Evolutionary conservation across 2,329 filamentous ascomycete genomes (phyloP), one percentile per base, ranked within the genome.

Genomic region (Penicillium sp.): DNA sequence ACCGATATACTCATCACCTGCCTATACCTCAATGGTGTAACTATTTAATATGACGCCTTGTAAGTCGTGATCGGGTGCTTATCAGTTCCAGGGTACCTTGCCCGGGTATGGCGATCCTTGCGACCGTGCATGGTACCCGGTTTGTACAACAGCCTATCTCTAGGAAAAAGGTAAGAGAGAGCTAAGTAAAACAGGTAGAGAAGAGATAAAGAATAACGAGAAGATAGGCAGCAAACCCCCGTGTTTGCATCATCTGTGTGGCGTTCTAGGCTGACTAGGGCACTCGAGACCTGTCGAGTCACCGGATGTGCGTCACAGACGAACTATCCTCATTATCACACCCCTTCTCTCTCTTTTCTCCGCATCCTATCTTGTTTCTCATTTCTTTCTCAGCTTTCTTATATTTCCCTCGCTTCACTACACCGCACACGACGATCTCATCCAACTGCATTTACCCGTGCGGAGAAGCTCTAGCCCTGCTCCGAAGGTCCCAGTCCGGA

Each of bases 261-360:
- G 49, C 49, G 49, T 44, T 51, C 39, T 51, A 51, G 49, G 49
- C 49, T 44, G 29, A 51, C 38, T 33, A 31, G 38, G 27, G 25
- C 49, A 55, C 52, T 49, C 52, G 60, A 60, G 62, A 63, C 60
- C 55, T 60, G 57, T 70, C 71, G 71, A 76, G 74, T 76, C 74
- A 76, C 71, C 71, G 68, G 71, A 68, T 69, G 67, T 76, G 74
- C 74, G 74, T 76, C 74, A 76, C 74, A 71, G 67, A 69, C 64
- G 59, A 51, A 51, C 60, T 58, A 57, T 60, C 58, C 59, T 60
- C 52, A 57, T 59, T 48, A 58, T 59, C 46, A 51, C 50, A 60
- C 59, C 58, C 61, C 58, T 56, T 58, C 57, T 40, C 59, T 60
- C 59, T 43, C 53, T 51, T 53, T 60, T 58, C 56, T 51, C 55